Base-by-base conservation (phyloP, 352 stramenopile species). In the Pythium vanterpoolii region DNA sequence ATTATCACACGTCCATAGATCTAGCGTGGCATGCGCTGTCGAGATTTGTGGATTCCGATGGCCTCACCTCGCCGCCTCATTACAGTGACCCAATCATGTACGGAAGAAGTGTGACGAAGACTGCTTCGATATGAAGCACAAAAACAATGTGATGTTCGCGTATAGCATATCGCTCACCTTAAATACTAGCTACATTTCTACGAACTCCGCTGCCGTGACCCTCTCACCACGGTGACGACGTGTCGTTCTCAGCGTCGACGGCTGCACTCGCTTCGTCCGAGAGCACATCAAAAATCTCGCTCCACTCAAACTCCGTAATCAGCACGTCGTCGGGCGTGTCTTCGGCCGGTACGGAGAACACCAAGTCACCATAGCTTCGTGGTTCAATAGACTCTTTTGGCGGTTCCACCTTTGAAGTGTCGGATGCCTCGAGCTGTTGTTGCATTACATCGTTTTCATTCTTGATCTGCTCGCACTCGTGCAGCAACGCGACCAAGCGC, bases 221-320 rank as follows among this genome's bases (percentile, higher is more conserved):
- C 10, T 2, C 5, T 44, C 18, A 60, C 2, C 39, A 60, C 40
- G 39, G 52, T n/a, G 43, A 60, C 18, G 42, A 34, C 6, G 42
- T 31, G 27, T 60, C 53, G 43, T 31, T 60, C 9, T 39, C 52
- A n/a, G n/a, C 52, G 18, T 51, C 53, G 31, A 46, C 8, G 36
- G 38, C 26, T 3, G 13, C 45, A 18, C 6, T 39, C 13, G 13
- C 28, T 14, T 62, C 44, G 30, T 54, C 44, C 16, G 55, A 62
- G 33, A 62, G 55, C 23, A 62, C 55, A 16, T 62, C 33, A 21
- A 62, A 55, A 10, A 62, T 45, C 18, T 62, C 55, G 33, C 45
- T 43, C 55, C 55, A 62, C 14, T 62, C 55, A 5, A 34, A 48
- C 31, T 62, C 55, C 11, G 31, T 49, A 33, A 62, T 60, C 18